These are phyloP conservation scores for Pyrenula massariospora DNA, from an alignment of 495 filamentous ascomycete genomes.

Conservation along the genomic window DNA sequence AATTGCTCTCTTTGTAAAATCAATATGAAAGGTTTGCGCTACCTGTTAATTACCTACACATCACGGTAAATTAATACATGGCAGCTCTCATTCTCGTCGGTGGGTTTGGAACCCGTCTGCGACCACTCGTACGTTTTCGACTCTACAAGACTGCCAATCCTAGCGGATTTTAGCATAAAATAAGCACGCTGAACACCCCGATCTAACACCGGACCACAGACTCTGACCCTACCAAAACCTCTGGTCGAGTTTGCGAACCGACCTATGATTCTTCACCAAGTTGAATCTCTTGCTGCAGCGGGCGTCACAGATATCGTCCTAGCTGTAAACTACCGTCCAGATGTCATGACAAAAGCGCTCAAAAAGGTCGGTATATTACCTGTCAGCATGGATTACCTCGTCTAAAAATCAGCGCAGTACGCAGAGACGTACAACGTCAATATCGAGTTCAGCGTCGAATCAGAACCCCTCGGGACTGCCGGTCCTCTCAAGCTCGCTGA, in stretches of 20 bases:
- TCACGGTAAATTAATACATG: neutral
- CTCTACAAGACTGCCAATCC: conserved; percentile 5
- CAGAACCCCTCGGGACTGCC: conserved; percentile 89
- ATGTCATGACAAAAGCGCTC: conserved; percentile 74
- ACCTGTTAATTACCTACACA: neutral
- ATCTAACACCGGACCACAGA: conserved; percentile 38
- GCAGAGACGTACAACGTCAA: conserved; percentile 82
- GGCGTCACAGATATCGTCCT: conserved; percentile 97
- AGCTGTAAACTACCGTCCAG: conserved; percentile 96
- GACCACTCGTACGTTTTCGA: conserved; percentile 72
- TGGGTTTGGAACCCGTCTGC: conserved; percentile 96
- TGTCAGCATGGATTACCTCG: neutral
- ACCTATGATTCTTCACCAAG: conserved; percentile 98
- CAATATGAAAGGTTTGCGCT: neutral
- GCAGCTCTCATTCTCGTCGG: conserved; percentile 98
- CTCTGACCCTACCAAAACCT: conserved; percentile 92
- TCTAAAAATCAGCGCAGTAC: conserved; percentile 43
- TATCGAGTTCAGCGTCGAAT: conserved; percentile 94
- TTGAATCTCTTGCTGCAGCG: conserved; percentile 86
- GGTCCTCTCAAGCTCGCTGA: conserved; percentile 95
- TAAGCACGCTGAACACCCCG: too few relatives aligned
- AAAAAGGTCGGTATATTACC: conserved; percentile 41
- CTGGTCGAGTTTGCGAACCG: conserved; percentile 97
- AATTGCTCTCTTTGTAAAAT: neutral
- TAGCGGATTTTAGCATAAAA: conserved; percentile 10